These are phyloP conservation scores for Fomitopsis pulvina DNA, from an alignment of 768 basidiomycete species.

Conservation along the genomic window DNA sequence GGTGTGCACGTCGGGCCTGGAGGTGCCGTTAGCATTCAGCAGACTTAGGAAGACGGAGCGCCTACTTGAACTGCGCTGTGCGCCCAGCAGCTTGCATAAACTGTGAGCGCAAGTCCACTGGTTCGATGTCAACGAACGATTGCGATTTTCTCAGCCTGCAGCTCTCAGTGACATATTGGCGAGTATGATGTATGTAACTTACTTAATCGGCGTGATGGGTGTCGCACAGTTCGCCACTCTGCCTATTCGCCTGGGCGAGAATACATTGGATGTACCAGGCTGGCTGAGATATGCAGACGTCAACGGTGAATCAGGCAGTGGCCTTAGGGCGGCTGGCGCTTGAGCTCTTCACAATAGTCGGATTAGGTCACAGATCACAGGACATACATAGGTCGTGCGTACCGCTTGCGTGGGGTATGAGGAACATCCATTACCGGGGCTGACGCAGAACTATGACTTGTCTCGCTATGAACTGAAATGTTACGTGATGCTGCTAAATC, in stretches of 20 bases:
- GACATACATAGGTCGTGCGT: background rate
- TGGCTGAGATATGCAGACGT: background rate
- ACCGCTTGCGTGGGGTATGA: constrained; percentile 8
- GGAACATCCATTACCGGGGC: background rate
- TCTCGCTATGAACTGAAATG: background rate
- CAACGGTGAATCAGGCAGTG: constrained; percentile 2
- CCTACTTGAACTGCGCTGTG: too few relatives aligned
- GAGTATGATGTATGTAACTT: background rate
- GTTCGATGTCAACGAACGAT: background rate
- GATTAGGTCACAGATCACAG: too few relatives aligned
- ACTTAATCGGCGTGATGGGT: background rate
- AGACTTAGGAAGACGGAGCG: too few relatives aligned
- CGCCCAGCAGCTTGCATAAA: too few relatives aligned
- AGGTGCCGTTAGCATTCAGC: too few relatives aligned
- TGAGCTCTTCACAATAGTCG: too few relatives aligned
- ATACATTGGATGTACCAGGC: background rate
- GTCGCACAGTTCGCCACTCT: background rate
- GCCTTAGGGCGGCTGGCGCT: too few relatives aligned
- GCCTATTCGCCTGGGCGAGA: background rate
- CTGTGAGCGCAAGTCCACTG: background rate
- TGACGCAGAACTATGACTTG: constrained; percentile 5
- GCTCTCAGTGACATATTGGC: background rate
- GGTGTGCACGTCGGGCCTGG: too few relatives aligned
- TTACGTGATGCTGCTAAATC: background rate
- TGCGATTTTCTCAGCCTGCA: background rate